These are phyloP conservation scores for Cystobasidium slooffiae DNA, from an alignment of 1,284 basidiomycete genomes.

Conservation along the genomic window DNA sequence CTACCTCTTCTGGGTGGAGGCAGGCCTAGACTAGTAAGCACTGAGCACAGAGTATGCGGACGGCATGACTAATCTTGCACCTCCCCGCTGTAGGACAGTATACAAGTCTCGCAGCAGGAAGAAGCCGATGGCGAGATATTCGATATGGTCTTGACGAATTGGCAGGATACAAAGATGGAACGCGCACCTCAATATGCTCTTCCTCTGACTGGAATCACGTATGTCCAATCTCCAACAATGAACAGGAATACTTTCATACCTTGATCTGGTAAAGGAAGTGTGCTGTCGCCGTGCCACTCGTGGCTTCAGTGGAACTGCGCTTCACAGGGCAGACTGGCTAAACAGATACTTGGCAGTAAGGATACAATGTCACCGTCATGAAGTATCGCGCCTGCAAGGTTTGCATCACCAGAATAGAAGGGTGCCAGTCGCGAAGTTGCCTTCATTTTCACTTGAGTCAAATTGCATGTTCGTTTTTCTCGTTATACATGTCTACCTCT, in stretches of 20 bases:
- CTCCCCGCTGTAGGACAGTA: neutral
- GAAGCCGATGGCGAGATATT: slow-evolving; percentile 31
- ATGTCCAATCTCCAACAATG: neutral
- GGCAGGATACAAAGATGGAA: slow-evolving; percentile 23
- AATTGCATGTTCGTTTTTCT: neutral
- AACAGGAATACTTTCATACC: neutral
- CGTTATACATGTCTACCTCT: neutral
- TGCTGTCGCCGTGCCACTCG: neutral
- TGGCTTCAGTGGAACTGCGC: too few species aligned
- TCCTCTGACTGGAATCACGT: neutral
- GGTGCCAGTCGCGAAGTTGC: too few species aligned
- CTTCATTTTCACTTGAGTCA: too few species aligned
- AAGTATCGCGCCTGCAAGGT: too few species aligned
- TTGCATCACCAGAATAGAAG: too few species aligned
- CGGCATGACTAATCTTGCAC: neutral
- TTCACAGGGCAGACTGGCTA: too few species aligned
- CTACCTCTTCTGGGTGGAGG: neutral
- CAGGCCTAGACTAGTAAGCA: slow-evolving; percentile 16
- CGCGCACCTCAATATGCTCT: neutral
- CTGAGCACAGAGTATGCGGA: too few species aligned
- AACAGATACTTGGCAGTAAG: too few species aligned
- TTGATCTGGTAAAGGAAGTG: neutral
- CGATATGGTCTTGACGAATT: slow-evolving; percentile 37
- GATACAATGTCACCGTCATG: too few species aligned
- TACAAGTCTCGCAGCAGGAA: neutral